Percentiles rank a stretch among this genome's conserved stretches.
phyloP scores from a whole-genome alignment of 106 monocot genomes.

The Amphibolis antarctica region DNA sequence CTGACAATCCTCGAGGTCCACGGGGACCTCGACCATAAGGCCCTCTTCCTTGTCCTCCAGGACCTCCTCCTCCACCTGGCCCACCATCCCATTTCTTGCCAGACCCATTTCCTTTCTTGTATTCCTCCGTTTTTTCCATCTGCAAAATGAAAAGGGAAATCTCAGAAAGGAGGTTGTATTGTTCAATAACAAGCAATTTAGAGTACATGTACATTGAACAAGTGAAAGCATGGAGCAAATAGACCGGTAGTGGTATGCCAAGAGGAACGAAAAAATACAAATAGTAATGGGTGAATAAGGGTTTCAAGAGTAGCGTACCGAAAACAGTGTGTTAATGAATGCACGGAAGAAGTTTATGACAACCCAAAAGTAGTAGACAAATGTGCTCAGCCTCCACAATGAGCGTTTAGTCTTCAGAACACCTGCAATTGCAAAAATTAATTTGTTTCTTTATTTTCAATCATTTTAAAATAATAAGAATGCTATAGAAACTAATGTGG shows the following conservation, averaged over 20 bases:
- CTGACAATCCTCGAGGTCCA: conserved; percentile 52
- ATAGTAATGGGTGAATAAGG: not conserved
- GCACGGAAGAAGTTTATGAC: conserved; percentile 44
- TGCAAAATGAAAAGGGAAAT: conserved; percentile 3
- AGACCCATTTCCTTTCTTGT: conserved; percentile 54
- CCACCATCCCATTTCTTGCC: conserved; percentile 90
- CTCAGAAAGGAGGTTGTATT: too few species aligned
- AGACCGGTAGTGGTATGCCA: not conserved
- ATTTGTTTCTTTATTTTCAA: not conserved
- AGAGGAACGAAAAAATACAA: not conserved
- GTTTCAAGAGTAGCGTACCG: conserved; percentile 34
- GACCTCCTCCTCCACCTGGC: conserved; percentile 30
- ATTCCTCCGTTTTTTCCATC: conserved; percentile 62
- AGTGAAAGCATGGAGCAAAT: not conserved
- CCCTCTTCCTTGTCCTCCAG: conserved; percentile 29
- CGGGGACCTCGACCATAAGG: conserved; percentile 61
- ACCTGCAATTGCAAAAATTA: conserved; percentile 29
- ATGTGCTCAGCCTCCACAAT: conserved; percentile 69
- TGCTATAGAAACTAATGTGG: not conserved
- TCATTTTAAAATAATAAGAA: not conserved
- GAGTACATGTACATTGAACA: not conserved
- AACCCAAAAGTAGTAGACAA: conserved; percentile 56
- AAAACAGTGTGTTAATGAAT: conserved; percentile 87
- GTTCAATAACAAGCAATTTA: not conserved
- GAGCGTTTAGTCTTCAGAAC: conserved; percentile 63